These are phyloP conservation scores for Forsythia suspensa DNA, from an alignment of 257 asterid genomes.

Conservation along the genomic window DNA sequence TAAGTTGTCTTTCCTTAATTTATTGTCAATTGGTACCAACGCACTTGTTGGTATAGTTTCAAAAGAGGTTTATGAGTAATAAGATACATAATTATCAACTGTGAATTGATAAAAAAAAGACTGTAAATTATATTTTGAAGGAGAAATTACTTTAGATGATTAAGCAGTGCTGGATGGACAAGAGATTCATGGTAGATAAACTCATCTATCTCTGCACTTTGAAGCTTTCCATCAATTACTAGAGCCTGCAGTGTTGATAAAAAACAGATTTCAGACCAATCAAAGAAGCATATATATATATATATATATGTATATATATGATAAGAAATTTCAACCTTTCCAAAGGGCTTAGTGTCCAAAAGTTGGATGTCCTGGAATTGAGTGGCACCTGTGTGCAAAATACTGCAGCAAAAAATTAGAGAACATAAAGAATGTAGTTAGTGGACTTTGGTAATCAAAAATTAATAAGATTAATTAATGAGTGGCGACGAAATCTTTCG, in stretches of 20 bases:
- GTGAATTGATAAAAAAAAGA: neutral
- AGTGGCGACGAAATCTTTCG: no score
- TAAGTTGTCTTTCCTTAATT: neutral
- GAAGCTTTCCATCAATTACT: constrained; percentile 95
- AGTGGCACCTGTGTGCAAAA: constrained; percentile 86
- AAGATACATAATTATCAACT: neutral
- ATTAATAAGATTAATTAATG: neutral
- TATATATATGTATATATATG: neutral
- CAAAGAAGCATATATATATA: neutral
- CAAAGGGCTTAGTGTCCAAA: constrained; percentile 94
- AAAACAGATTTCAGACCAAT: neutral
- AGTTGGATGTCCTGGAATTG: constrained; percentile 93
- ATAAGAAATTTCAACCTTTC: constrained; percentile 47
- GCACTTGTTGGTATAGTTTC: neutral
- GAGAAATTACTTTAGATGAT: constrained; percentile 57
- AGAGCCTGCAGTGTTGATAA: constrained; percentile 53
- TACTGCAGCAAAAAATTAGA: constrained; percentile 40
- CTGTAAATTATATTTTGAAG: neutral
- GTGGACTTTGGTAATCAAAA: neutral
- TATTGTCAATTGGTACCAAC: neutral
- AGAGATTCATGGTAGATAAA: constrained; percentile 93
- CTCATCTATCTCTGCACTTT: constrained; percentile 95
- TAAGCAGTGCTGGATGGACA: constrained; percentile 83
- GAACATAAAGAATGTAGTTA: neutral
- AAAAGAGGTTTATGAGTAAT: no score